These are phyloP conservation scores for Pythium angustatum DNA, from an alignment of 352 stramenopile genomes.

Conservation along the genomic window DNA sequence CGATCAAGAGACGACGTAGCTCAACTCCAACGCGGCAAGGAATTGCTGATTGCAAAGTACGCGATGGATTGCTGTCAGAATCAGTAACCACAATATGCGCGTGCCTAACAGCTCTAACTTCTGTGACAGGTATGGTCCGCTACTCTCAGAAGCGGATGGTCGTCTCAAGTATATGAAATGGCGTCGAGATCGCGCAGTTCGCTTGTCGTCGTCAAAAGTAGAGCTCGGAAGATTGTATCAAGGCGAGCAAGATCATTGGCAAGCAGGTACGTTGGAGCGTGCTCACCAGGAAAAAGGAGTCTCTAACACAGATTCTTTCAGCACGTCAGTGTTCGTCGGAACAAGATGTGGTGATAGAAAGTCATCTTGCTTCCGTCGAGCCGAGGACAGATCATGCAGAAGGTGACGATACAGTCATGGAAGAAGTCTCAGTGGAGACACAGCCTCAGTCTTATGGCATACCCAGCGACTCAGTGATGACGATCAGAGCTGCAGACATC, in stretches of 20 bases:
- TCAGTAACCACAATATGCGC: too few species aligned
- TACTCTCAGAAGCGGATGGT: constrained; percentile 42
- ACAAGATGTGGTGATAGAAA: not conserved
- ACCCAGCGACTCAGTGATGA: not conserved
- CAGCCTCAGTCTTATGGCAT: not conserved
- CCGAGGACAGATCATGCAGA: not conserved
- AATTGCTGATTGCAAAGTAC: constrained; percentile 21
- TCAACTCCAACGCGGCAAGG: constrained; percentile 10
- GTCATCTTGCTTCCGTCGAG: not conserved
- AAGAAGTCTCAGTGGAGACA: not conserved
- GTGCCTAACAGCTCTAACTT: too few species aligned
- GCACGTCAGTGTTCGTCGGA: not conserved
- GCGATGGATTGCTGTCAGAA: not conserved
- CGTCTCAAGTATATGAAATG: constrained; percentile 58
- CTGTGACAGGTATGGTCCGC: constrained; percentile 35
- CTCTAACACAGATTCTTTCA: not conserved
- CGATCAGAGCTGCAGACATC: not conserved
- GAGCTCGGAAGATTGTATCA: constrained; percentile 35
- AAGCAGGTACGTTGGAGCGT: constrained; percentile 28
- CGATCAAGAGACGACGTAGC: not conserved
- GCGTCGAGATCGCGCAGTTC: constrained; percentile 47
- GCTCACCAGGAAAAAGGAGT: not conserved
- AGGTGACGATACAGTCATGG: constrained; percentile 14
- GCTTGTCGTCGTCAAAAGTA: constrained; percentile 38
- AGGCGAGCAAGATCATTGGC: constrained; percentile 34